A percentile compares a stretch with the other conserved stretches of the same genome.
These are phyloP conservation scores for Yamadazyma endophytica DNA, from an alignment of 805 yeast genomes.

Conservation along the genomic window DNA sequence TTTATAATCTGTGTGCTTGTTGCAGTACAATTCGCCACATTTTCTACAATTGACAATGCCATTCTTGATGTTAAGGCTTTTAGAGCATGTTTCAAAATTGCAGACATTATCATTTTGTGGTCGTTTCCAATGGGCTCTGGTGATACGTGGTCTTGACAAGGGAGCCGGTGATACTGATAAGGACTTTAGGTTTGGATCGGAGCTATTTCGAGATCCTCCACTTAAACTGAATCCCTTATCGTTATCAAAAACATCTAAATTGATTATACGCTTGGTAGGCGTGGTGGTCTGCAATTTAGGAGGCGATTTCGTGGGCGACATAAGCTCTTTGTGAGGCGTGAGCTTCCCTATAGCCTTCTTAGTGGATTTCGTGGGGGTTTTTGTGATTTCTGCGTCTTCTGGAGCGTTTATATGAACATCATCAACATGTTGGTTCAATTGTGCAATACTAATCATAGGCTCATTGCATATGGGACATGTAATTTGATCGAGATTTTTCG, in stretches of 20 bases:
- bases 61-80: constrained; percentile 43
- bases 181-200: too few species aligned
- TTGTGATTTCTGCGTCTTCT: too few species aligned
- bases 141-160: constrained; percentile 19
- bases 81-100: constrained; percentile 18
- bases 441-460: constrained; percentile 47
- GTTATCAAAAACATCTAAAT: constrained; percentile 49
- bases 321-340: constrained; percentile 1
- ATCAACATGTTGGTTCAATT: constrained; percentile 69
- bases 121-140: constrained; percentile 56
- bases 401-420: constrained; percentile 49
- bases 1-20: constrained; percentile 53
- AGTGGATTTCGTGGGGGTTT: too few species aligned
- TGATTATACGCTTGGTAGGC: constrained; percentile 6
- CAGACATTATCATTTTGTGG: constrained; percentile 43
- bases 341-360: too few species aligned
- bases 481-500: constrained; percentile 3
- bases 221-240: constrained; percentile 30
- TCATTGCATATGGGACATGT: constrained; percentile 72
- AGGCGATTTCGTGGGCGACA: constrained; percentile 9
- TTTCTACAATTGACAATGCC: constrained; percentile 68
- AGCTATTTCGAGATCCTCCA: constrained; percentile 12
- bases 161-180: constrained; percentile 6
- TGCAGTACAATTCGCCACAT: constrained; percentile 73
- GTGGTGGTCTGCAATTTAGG: constrained; percentile 3